Base-by-base conservation (phyloP, 176 grass and related monocot genomes). In the Oryza meyeriana region DNA sequence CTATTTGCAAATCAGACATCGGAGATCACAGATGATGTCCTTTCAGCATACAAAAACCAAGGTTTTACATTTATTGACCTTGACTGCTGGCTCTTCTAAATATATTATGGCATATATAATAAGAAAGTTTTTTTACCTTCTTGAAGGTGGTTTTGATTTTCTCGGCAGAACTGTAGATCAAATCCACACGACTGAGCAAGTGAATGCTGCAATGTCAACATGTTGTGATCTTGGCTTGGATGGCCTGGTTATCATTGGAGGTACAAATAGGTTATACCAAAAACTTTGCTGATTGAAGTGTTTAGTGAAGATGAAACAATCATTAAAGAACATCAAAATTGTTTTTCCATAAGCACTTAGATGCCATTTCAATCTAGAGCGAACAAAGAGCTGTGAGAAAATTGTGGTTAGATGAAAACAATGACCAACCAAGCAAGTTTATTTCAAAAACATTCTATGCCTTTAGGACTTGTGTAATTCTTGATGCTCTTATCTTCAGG, bases 61-160 rank as follows among this genome's bases (percentile, higher is more conserved):
- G 76, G 75, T 79, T 28, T 11, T 48, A 34, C 14, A 61, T 35
- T 32, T 63, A 44, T 62, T 26, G 17, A 48, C 8, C 39, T 63
- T 32, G 61, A 48, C 27, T 74, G 11, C 4, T 35, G 1, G 13
- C 18, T 74, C n/a, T 12, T 11, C 6, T 83, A 73, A 17, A 36
- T 5, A 36, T 28, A 74, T 6, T 64, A 5, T 11, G 26, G 39
- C 9, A 10, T 26, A 36, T 16, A 28, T 50, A 74, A 74, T 30
- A 22, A 14, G 14, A 33, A 32, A 36, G 10, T 6, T 25, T 20
- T 10, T 75, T 81, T 81, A 13, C 61, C 33, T 32, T 16, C 76
- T 42, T 77, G 24, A 62, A 90, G 88, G 89, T 63, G 89, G 89
- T 31, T 91, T 77, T 61, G 89, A 91, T 81, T 65, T 91, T 57